These are phyloP conservation scores for Auxenochlorella pyrenoidosa DNA, from an alignment of 139 green algal species.

Conservation along the genomic window DNA sequence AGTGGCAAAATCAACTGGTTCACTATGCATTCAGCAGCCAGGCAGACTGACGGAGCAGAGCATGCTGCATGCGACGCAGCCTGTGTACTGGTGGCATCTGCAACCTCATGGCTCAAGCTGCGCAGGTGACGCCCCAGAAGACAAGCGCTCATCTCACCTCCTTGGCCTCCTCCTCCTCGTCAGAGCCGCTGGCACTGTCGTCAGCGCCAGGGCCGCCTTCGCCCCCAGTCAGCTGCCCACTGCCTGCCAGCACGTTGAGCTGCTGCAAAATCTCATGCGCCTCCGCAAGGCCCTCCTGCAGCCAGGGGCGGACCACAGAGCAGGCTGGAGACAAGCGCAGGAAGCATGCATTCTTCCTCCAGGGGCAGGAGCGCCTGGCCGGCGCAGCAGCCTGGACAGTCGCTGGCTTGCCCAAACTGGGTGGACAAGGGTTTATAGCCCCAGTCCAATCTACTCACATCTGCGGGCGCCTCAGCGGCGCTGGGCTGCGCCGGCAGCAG, in stretches of 20 bases:
- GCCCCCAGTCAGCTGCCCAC: background rate
- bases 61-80: background rate
- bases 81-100: background rate
- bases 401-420: too few species aligned
- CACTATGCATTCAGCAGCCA: background rate
- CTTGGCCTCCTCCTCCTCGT: background rate
- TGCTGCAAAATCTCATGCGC: constrained; percentile 25
- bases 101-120: too few species aligned
- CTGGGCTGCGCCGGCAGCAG: background rate
- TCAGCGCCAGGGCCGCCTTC: background rate
- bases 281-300: constrained; percentile 19
- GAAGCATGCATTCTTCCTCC: background rate
- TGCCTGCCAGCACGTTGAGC: background rate
- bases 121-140: too few species aligned
- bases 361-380: too few species aligned
- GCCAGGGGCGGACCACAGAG: background rate
- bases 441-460: background rate
- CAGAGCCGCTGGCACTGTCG: too few species aligned
- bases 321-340: background rate
- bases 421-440: too few species aligned
- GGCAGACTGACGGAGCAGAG: too few species aligned
- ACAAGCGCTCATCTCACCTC: background rate
- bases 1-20: background rate
- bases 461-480: background rate
- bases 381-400: too few species aligned